Evolutionary conservation across 768 basidiomycete genomes (phyloP), one percentile per base, ranked within the genome.

Genomic region (Hypsizygus marmoreus): DNA sequence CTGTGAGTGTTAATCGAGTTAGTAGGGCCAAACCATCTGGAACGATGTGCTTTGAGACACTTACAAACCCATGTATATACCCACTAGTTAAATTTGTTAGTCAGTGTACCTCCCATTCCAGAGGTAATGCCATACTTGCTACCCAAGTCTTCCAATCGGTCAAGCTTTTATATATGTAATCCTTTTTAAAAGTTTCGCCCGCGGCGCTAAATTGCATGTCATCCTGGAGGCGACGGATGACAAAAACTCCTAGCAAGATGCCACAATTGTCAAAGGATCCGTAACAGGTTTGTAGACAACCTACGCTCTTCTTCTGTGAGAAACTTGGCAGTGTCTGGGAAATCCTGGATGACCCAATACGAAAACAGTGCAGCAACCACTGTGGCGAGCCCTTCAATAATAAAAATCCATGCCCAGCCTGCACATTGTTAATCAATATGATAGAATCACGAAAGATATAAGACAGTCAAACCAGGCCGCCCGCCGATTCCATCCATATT

Each of bases 311-410:
- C 61, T 25, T 81, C 75, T 6, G 72, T 79, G 29, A 91, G 67
- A 63, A 91, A 91, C 47, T 73, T 82, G 1, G 88, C 85, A 0
- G 74, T 81, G 43, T 88, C 85, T 1, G 89, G 87, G 60, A 90
- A 91, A 62, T 90, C 88, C 55, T 85, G 77, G 16, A 92, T 76
- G 38, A 91, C 63, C 77, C 82, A 90, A 68, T 77, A 90, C 0
- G 86, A 85, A 3, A 71, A 71, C 6, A 79, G 40, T 7, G 79
- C 79, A 33, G 76, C 72, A 2, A 85, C 17, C 25, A 90, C 69
- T 0, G 89, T 91, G 26, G 80, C 68, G 30, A 88, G 65, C 2
- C 89, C 89, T 62, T 88, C 86, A 4, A 90, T 59, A 46, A 89
- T 86, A 59, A 86, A 86, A 47, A 84, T 83, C 84, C 82, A 86